Evolutionary conservation across 257 asterid genomes (phyloP), one percentile per base, ranked within the genome.

Genomic region (Rehmannia glutinosa): DNA sequence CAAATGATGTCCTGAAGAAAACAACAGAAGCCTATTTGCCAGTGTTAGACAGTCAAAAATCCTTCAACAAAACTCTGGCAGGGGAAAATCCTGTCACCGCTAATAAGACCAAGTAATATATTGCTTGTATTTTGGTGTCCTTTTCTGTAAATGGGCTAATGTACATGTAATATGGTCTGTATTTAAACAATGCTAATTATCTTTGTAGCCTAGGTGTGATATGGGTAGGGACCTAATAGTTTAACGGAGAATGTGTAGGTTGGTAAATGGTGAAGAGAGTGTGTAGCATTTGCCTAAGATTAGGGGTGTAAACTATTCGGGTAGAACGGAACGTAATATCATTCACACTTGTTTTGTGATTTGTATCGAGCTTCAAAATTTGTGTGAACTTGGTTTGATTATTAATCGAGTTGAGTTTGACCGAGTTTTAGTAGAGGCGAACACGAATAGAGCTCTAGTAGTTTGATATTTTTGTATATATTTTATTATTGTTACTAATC

Each of bases 1-100:
- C 62, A 68, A 66, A 46, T 10, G 86, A 80, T 62, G 77, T 10
- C 33, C 59, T 62, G 12, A 83, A 88, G 84, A 84, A 86, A 72
- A 30, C 90, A 28, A 75, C 82, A 0, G 90, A 87, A 62, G 82
- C 86, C 25, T 50, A 16, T 46, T 56, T 66, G 61, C 91, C 91
- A 0, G 76, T 69, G 0, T 59, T 83, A 35, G 95, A 87, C 30
- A 77, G 63, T 28, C 90, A 79, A 64, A 73, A 51, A 69, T 74
- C 86, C 20, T 75, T 78, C 5, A 73, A 66, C 80, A 79, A 85
- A 67, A 46, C 36, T 23, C 62, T 35, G 59, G 16, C 70, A 0
- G 82, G 73, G 55, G 82, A 78, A 51, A 62, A 33, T n/a, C 62
- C 75, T 8, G 53, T 68, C 23, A 33, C 73, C 38, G 16, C 19